Base-by-base conservation (phyloP, 345 rosid species). In the Zanthoxylum bungeanum region DNA sequence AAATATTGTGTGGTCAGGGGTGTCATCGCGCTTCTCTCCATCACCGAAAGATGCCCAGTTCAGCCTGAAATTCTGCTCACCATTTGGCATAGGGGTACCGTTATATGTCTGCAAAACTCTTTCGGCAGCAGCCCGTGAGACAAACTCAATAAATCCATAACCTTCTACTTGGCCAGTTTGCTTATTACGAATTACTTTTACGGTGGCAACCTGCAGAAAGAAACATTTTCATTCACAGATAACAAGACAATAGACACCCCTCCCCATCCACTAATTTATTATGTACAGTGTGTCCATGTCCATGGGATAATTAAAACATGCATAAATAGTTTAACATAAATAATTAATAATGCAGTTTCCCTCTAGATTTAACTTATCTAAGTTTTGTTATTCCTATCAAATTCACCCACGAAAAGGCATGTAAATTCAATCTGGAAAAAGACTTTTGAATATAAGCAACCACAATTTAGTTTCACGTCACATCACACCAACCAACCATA, bases 121-220 rank as follows among this genome's bases (percentile, higher is more conserved):
- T 67, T 93, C 98, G 4, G 98, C 97, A 68, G 91, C 85, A 25
- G 87, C 96, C 19, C 74, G 91, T 14, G 90, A 81, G 55, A 59
- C 69, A 65, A 93, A 85, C 84, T 91, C 98, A 31, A 91, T 77
- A 60, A 93, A 93, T 1, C 98, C 98, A 80, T 93, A 93, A 4
- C 96, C 96, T 74, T 93, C 97, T 11, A 87, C 44, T 58, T 89
- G 93, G 58, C 74, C 75, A 19, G 95, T 89, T 74, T 85, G 93
- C 83, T 88, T 93, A 72, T 91, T 91, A 39, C 98, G 91, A 68
- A 93, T 93, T 17, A 93, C 92, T 82, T 93, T 93, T 34, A 83
- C 84, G 11, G 80, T 74, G 66, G 75, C 44, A 78, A 90, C 82
- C 97, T 90, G 39, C 22, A 68, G 56, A 17, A 49, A 36, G 25